These are phyloP conservation scores for Tetrahymena elliotti DNA, from an alignment of 73 alveolate species.

Conservation along the genomic window DNA sequence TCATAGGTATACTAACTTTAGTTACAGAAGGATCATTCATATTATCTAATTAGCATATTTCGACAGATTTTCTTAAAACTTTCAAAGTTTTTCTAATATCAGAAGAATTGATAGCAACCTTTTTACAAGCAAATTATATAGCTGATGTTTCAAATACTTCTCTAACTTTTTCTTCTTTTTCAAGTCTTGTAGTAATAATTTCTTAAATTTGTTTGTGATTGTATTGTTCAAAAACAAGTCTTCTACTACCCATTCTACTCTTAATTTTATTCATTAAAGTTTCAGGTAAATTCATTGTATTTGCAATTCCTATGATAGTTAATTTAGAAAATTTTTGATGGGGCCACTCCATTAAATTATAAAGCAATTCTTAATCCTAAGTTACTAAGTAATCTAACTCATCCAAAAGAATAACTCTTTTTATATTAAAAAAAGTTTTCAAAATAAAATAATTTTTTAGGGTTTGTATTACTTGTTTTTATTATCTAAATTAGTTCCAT, in stretches of 20 bases:
- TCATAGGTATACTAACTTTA: slow-evolving; percentile 18
- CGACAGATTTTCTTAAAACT: slow-evolving; percentile 80
- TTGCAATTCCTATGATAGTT: slow-evolving; percentile 81
- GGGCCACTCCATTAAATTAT: slow-evolving; percentile 93
- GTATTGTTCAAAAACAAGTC: slow-evolving; percentile 86
- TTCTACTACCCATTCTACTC: slow-evolving; percentile 86
- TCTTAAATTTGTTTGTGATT: slow-evolving; percentile 61
- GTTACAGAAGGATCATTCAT: not conserved
- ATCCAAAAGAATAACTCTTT: slow-evolving; percentile 64
- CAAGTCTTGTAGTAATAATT: slow-evolving; percentile 68
- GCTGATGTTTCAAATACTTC: slow-evolving; percentile 60
- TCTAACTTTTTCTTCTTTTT: slow-evolving; percentile 10
- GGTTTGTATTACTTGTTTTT: not conserved
- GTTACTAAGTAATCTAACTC: slow-evolving; percentile 90
- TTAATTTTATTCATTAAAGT: slow-evolving; percentile 65
- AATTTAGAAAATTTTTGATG: slow-evolving; percentile 64
- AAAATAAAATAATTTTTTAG: not conserved
- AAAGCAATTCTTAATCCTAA: slow-evolving; percentile 67
- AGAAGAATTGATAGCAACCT: slow-evolving; percentile 80
- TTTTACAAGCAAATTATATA: slow-evolving; percentile 55
- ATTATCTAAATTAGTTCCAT: slow-evolving; percentile 11
- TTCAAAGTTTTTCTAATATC: slow-evolving; percentile 82
- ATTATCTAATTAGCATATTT: slow-evolving; percentile 45
- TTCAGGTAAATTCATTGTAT: slow-evolving; percentile 95
- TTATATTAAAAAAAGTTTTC: not conserved